phyloP scores from a whole-genome alignment of 2,329 filamentous ascomycete species.

The Nemania sp. region DNA sequence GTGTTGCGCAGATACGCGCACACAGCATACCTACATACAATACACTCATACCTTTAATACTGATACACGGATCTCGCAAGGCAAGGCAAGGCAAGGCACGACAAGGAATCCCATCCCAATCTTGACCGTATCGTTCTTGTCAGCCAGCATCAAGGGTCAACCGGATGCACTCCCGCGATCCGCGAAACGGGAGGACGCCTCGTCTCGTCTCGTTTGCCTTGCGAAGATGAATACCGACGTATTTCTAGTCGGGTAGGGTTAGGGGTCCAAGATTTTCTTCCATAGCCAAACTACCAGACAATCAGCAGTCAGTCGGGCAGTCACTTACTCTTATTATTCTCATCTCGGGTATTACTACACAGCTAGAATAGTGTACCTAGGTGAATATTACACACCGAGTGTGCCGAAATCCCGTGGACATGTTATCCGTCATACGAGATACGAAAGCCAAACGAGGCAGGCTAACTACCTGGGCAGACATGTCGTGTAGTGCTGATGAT shows the following conservation, averaged over 20 bases:
- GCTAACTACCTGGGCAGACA: neutral
- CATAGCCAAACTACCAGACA: neutral
- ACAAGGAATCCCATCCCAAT: neutral
- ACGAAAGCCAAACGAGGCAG: neutral
- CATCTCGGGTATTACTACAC: constrained; percentile 10
- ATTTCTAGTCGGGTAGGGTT: too few relatives aligned
- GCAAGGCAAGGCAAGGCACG: too few relatives aligned
- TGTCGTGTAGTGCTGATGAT: neutral
- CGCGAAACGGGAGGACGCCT: neutral
- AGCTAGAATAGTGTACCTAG: neutral
- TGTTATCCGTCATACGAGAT: constrained; percentile 3
- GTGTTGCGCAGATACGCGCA: constrained; percentile 4
- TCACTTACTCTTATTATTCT: neutral
- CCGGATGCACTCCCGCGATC: constrained; percentile 1
- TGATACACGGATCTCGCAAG: neutral
- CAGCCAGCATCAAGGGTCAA: neutral
- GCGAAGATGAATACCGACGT: neutral
- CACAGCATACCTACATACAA: constrained; percentile 16
- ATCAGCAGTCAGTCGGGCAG: neutral
- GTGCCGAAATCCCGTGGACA: neutral
- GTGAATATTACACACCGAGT: neutral
- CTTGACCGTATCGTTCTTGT: neutral
- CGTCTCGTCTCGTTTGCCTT: neutral
- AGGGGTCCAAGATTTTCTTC: neutral
- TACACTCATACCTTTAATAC: neutral